Conservation (phyloP, 495 filamentous ascomycete genomes). For the Tuber aestivum region DNA sequence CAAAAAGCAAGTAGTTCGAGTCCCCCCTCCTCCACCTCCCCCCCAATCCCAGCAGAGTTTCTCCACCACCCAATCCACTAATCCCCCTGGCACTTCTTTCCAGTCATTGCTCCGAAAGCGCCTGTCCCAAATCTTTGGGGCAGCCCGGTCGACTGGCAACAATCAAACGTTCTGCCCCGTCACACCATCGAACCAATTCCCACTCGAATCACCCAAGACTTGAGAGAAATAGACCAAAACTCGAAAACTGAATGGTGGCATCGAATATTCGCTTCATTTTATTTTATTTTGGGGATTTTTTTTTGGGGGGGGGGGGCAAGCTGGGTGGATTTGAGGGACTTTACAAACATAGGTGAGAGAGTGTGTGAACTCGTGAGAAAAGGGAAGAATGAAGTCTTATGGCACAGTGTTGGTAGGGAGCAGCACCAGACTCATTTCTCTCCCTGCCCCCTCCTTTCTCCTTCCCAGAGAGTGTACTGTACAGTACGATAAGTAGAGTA, state of each 20-base stretch:
- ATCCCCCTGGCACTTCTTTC: constrained; percentile 35
- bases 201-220: constrained; percentile 25
- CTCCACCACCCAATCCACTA: constrained; percentile 27
- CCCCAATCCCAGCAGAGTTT: constrained; percentile 34
- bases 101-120: constrained; percentile 38
- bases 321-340: constrained; percentile 30
- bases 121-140: constrained; percentile 40
- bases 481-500: background rate
- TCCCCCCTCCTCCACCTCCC: constrained; percentile 25
- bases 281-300: constrained; percentile 1
- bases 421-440: background rate
- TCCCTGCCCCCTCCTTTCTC: background rate
- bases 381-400: constrained; percentile 17
- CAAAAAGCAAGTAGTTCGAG: constrained; percentile 36
- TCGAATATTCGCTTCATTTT: constrained; percentile 1
- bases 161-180: constrained; percentile 38
- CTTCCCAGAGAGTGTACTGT: background rate
- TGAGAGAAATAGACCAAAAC: constrained; percentile 18
- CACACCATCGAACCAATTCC: constrained; percentile 26
- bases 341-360: constrained; percentile 18
- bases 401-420: background rate
- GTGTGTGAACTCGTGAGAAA: constrained; percentile 30
- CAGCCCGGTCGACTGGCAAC: constrained; percentile 39
- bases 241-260: constrained; percentile 13
- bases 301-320: constrained; percentile 15